Conservation (phyloP, 2,329 filamentous ascomycete genomes). For the Sporothrix curviconia region DNA sequence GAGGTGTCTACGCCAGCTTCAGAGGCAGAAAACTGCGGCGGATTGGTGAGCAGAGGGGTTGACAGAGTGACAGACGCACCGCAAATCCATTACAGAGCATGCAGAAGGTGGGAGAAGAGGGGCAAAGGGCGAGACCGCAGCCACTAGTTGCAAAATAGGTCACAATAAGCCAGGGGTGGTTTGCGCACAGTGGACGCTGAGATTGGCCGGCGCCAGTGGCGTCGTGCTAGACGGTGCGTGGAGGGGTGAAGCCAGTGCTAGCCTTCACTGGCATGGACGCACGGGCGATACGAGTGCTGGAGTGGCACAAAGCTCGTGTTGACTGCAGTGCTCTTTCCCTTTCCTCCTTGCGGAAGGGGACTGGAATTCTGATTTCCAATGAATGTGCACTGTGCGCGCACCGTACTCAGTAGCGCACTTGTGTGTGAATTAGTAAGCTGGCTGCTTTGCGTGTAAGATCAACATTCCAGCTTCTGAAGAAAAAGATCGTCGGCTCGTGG, state of each 20-base stretch:
- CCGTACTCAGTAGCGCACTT: too few relatives aligned
- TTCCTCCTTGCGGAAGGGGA: too few relatives aligned
- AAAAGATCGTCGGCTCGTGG: not conserved
- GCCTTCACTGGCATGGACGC: too few relatives aligned
- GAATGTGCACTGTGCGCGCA: too few relatives aligned
- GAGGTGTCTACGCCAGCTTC: conserved; percentile 5
- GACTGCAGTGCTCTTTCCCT: too few relatives aligned
- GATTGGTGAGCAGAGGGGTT: not conserved
- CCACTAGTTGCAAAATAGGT: not conserved
- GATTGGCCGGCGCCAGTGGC: conserved; percentile 1
- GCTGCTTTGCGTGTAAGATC: too few relatives aligned
- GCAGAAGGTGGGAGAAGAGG: conserved; percentile 7
- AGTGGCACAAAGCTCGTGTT: too few relatives aligned
- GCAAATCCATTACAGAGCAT: conserved; percentile 4
- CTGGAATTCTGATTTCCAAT: too few relatives aligned
- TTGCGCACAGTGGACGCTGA: not conserved
- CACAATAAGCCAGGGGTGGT: not conserved
- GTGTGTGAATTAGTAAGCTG: too few relatives aligned
- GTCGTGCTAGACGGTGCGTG: not conserved
- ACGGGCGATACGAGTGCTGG: too few relatives aligned
- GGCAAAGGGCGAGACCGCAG: not conserved
- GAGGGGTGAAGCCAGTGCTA: too few relatives aligned
- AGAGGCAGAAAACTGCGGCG: not conserved
- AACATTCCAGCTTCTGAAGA: too few relatives aligned
- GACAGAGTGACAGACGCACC: not conserved